Evolutionary conservation across 1,284 basidiomycete genomes (phyloP).

Genomic region (Sporisorium scitamineum): DNA sequence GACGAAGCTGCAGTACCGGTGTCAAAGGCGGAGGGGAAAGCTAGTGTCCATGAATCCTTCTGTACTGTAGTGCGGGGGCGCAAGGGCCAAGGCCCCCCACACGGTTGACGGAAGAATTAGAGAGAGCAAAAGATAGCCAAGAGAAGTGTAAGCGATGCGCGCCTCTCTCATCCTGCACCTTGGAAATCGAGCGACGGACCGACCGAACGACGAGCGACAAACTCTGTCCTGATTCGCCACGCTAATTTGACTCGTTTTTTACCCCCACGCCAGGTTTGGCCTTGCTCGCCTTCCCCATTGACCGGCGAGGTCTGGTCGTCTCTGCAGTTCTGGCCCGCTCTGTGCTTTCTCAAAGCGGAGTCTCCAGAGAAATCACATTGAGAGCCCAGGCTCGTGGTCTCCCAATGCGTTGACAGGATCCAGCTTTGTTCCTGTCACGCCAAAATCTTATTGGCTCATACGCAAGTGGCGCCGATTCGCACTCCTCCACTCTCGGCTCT

Average conservation of each 20-base stretch:
- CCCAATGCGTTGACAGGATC: constrained; percentile 21
- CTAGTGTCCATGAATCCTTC: too few species aligned
- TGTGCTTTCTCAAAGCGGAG: constrained; percentile 18
- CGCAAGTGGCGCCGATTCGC: neutral
- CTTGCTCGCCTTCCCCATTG: neutral
- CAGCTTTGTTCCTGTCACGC: neutral
- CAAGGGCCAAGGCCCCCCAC: too few species aligned
- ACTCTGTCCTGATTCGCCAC: neutral
- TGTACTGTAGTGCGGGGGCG: constrained; percentile 2
- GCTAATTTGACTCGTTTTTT: neutral
- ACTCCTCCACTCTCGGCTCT: neutral
- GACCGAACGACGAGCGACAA: constrained; percentile 1
- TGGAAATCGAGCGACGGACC: constrained; percentile 23
- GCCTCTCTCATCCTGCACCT: constrained; percentile 9
- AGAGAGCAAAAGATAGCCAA: too few species aligned
- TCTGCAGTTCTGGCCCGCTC: too few species aligned
- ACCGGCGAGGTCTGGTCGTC: neutral
- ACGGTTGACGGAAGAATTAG: constrained; percentile 4
- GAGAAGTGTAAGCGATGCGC: neutral
- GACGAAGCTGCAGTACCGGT: too few species aligned
- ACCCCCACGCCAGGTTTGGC: neutral
- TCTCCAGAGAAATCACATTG: constrained; percentile 11
- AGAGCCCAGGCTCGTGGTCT: constrained; percentile 23
- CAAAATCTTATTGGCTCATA: neutral
- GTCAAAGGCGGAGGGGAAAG: too few species aligned